Percentiles rank a stretch among this genome's conserved stretches.
phyloP scores from a whole-genome alignment of 345 rosid genomes.

The Streptanthus diversifolius region DNA sequence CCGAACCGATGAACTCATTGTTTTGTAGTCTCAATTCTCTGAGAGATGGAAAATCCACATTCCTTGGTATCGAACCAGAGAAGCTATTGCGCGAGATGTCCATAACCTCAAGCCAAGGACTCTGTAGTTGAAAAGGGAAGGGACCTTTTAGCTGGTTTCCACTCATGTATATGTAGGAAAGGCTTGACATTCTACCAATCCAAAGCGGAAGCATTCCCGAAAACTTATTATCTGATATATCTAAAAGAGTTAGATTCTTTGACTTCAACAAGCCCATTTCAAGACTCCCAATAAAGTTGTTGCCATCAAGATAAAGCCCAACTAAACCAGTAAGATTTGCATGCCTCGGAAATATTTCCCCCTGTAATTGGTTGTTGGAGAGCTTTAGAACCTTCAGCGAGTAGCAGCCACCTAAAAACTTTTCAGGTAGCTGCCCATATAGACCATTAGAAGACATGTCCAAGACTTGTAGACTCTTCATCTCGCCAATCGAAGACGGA shows the following conservation, averaged over 20 bases:
- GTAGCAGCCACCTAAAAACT: constrained; percentile 6
- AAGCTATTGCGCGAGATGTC: constrained; percentile 55
- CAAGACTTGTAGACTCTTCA: constrained; percentile 14
- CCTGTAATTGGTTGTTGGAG: constrained; percentile 20
- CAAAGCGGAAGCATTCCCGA: neutral
- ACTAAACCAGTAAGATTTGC: constrained; percentile 18
- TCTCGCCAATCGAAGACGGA: constrained; percentile 23
- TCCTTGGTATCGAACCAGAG: constrained; percentile 55
- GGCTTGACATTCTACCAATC: constrained; percentile 5
- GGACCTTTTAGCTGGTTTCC: constrained; percentile 25
- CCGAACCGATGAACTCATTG: constrained; percentile 43
- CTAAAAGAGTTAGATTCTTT: neutral
- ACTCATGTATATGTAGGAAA: neutral
- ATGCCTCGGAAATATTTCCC: neutral
- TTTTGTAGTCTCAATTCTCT: constrained; percentile 3
- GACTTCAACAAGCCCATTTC: neutral
- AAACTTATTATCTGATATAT: constrained; percentile 12
- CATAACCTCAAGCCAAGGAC: constrained; percentile 47
- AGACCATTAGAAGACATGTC: constrained; percentile 26
- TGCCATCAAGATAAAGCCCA: constrained; percentile 12
- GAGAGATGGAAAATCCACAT: constrained; percentile 42
- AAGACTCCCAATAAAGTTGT: constrained; percentile 18
- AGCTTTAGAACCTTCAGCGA: constrained; percentile 12
- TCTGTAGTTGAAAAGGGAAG: constrained; percentile 55
- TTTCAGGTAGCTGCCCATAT: constrained; percentile 11